Base-by-base conservation (phyloP, 108 stramenopile species). In the Nannochloropsis salina region DNA sequence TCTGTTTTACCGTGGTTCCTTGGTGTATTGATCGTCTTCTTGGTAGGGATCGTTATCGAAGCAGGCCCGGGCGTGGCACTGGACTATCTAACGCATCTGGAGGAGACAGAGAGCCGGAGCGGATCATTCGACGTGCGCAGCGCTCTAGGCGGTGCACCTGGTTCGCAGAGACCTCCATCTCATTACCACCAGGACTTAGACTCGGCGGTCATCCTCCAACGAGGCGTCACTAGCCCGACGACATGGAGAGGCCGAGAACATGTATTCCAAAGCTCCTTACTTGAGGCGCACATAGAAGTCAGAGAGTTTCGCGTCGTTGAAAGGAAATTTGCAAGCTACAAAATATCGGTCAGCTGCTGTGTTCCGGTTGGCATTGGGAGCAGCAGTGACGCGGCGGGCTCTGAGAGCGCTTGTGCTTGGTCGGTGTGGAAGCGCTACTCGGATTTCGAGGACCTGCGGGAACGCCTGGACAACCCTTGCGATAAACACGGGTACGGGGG, bases 241-340 rank as follows among this genome's bases (percentile, higher is more conserved):
- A 31, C 31, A 31, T 1, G 31, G 31, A 31, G 31, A 31, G 31
- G 31, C 31, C 31, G 31, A 31, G 31, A 31, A 31, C 31, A 31
- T 31, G 31, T 1, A 31, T 31, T 31, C 31, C 31, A 31, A 31
- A 31, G 6, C n/a, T 74, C 61, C n/a, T 74, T 74, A n/a, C n/a
- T 74, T 74, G 61, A n/a, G n/a, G 61, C 61, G 61, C n/a, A 2
- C 1, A 0, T 74, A 6, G 61, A 74, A n/a, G n/a, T 74, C 61
- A 74, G n/a, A n/a, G 61, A 15, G n/a, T 74, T 74, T 74, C 61
- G 61, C 20, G 61, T 74, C 20, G 61, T 74, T 4, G 61, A 74
- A 74, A 74, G 61, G n/a, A 74, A n/a, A 15, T 74, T 74, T n/a
- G 61, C 61, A n/a, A 74, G 61, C 61, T 74, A 74, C 61, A 74